Evolutionary conservation across 192 early-diverging fungal species (phyloP).

Genomic region (Coemansia sp.): DNA sequence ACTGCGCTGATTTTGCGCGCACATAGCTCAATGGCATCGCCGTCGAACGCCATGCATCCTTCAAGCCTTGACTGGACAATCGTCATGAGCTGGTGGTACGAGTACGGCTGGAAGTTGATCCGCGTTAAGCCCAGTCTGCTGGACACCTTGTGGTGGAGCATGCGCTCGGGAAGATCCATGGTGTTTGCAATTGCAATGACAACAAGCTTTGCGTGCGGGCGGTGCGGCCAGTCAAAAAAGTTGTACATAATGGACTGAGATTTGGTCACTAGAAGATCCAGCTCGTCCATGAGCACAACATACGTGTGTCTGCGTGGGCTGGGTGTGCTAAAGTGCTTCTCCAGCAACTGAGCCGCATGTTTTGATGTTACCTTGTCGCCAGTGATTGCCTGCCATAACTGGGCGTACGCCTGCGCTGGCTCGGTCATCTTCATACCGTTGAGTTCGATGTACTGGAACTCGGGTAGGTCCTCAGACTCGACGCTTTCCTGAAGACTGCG

Average conservation of each 20-base stretch:
- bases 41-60: constrained; percentile 67
- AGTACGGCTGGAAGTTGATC: constrained; percentile 94
- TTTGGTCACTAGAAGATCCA: constrained; percentile 90
- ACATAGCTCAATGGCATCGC: constrained; percentile 90
- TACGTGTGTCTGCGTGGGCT: constrained; percentile 27
- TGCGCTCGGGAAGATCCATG: constrained; percentile 95
- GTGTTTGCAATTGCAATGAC: constrained; percentile 97
- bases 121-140: constrained; percentile 86
- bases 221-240: constrained; percentile 97
- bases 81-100: constrained; percentile 74
- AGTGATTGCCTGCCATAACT: constrained; percentile 74
- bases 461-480: constrained; percentile 58
- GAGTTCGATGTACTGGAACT: constrained; percentile 91
- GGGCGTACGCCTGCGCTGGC: constrained; percentile 81
- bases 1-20: constrained; percentile 94
- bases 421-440: constrained; percentile 98
- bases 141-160: constrained; percentile 85
- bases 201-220: constrained; percentile 77
- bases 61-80: constrained; percentile 85
- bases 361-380: constrained; percentile 61
- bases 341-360: constrained; percentile 78
- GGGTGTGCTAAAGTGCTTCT: constrained; percentile 65
- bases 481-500: constrained; percentile 64
- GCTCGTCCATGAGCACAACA: constrained; percentile 94
- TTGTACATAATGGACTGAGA: constrained; percentile 96